Conservation (phyloP, 352 stramenopile genomes). For the Globisporangium megalacanthum region DNA sequence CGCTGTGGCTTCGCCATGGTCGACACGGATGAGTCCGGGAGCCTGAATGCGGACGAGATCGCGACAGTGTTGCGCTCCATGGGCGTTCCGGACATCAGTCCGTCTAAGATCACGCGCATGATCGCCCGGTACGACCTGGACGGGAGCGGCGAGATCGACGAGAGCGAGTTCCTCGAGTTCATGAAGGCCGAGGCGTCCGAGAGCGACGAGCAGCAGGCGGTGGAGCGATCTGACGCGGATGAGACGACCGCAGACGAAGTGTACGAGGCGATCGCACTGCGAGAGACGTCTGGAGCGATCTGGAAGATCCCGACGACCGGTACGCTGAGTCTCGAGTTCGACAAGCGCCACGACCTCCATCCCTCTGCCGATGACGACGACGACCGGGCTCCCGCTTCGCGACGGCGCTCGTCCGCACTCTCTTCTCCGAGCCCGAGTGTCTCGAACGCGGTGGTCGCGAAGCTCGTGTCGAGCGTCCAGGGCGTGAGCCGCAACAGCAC, state of each 20-base stretch:
- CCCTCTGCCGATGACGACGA: not conserved
- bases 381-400: not conserved
- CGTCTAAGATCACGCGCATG: constrained; percentile 38
- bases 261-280: constrained; percentile 22
- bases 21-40: constrained; percentile 50
- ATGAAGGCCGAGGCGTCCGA: constrained; percentile 52
- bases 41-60: constrained; percentile 43
- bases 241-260: constrained; percentile 14
- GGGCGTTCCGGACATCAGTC: constrained; percentile 31
- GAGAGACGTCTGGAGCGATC: constrained; percentile 21
- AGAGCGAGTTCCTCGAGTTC: constrained; percentile 69
- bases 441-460: constrained; percentile 29
- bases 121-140: constrained; percentile 63
- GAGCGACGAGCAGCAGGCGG: not conserved
- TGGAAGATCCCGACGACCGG: constrained; percentile 41
- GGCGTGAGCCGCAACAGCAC: constrained; percentile 38
- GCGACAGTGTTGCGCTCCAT: constrained; percentile 44
- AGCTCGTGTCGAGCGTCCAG: constrained; percentile 36
- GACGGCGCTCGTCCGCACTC: not conserved
- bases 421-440: constrained; percentile 13
- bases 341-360: constrained; percentile 8
- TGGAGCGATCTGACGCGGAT: not conserved
- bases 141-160: constrained; percentile 66
- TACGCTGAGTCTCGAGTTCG: constrained; percentile 32
- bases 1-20: constrained; percentile 56